Evolutionary conservation across 129 eudicot species (phyloP), one percentile per base, ranked within the genome.

Genomic region (Ambrosia artemisiifolia): DNA sequence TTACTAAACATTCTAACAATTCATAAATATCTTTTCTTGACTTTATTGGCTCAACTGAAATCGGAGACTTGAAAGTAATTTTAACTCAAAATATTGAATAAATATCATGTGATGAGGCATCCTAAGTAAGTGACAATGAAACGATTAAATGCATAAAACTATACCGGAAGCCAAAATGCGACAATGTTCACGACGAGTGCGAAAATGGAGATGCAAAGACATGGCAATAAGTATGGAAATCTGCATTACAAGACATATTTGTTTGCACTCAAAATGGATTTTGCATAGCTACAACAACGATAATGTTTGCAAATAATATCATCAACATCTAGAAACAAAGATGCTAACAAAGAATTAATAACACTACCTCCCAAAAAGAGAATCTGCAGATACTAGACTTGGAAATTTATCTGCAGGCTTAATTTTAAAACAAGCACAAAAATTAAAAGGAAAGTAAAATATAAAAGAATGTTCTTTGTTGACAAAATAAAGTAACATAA

Each of bases 381-480:
- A 94, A 49, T 85, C 86, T 4, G 82, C 11, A 49, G 97, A 80
- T 75, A 94, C 83, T 74, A 94, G 61, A 62, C 73, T 69, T 44
- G 99, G 93, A 75, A 75, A 94, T 74, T 90, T 94, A 68, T 90
- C 99, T 79, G 97, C 99, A 75, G 99, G 99, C 97, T 94, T 51
- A 65, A 16, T 14, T 20, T 44, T 18, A 17, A 28, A 70, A 49
- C 47, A 49, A 70, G 33, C 49, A n/a, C n/a, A 48, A 70, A 59
- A 47, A 4, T 62, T 14, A 42, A 43, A 17, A 14, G 68, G 64
- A 49, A 19, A 69, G 51, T 38, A 42, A 44, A 61, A 44, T 46
- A 36, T 10, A 59, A 59, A 32, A 59, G 42, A 59, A 59, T 11
- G 65, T 24, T 24, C 34, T 20, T 24, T 36, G 11, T 24, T 7